Percentiles rank a stretch among this genome's conserved stretches.
These are phyloP conservation scores for Sphaerulina vaccinii DNA, from an alignment of 2,329 filamentous ascomycete species.

Conservation along the genomic window DNA sequence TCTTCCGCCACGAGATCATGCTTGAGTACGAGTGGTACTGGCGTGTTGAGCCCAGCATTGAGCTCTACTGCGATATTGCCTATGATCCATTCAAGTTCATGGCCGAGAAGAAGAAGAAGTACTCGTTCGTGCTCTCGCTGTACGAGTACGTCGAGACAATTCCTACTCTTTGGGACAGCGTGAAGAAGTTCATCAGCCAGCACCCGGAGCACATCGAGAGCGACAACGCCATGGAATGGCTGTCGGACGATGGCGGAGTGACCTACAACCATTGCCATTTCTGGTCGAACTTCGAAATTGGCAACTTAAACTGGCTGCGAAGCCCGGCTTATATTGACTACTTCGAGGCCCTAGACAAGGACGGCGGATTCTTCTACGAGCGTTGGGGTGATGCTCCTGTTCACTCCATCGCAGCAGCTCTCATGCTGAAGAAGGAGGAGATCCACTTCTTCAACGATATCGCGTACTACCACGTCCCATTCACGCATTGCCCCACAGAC, in stretches of 20 bases:
- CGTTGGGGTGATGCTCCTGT: slow-evolving; percentile 97
- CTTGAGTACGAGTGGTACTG: slow-evolving; percentile 98
- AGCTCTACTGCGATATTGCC: slow-evolving; percentile 92
- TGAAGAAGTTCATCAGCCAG: slow-evolving; percentile 88
- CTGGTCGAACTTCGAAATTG: slow-evolving; percentile 99
- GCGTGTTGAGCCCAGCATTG: slow-evolving; percentile 95
- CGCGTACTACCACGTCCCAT: slow-evolving; percentile 95
- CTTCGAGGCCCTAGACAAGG: slow-evolving; percentile 82
- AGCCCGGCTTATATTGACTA: slow-evolving; percentile 86
- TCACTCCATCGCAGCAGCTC: slow-evolving; percentile 88
- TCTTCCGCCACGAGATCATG: slow-evolving; percentile 94
- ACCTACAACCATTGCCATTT: slow-evolving; percentile 98
- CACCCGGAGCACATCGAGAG: slow-evolving; percentile 83
- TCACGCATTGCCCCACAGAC: slow-evolving; percentile 93
- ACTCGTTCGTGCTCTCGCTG: slow-evolving; percentile 91
- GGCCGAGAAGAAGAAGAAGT: slow-evolving; percentile 95
- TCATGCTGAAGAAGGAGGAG: slow-evolving; percentile 88
- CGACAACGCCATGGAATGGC: slow-evolving; percentile 83
- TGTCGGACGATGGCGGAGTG: slow-evolving; percentile 87
- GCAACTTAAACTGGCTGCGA: slow-evolving; percentile 88
- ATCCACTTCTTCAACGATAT: slow-evolving; percentile 99
- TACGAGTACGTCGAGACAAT: slow-evolving; percentile 98
- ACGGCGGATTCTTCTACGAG: slow-evolving; percentile 98
- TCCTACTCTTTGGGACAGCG: slow-evolving; percentile 90
- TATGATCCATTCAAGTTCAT: slow-evolving; percentile 97